phyloP scores from a whole-genome alignment of 371 early-diverging fungal species.

The Nematocida sp. region DNA sequence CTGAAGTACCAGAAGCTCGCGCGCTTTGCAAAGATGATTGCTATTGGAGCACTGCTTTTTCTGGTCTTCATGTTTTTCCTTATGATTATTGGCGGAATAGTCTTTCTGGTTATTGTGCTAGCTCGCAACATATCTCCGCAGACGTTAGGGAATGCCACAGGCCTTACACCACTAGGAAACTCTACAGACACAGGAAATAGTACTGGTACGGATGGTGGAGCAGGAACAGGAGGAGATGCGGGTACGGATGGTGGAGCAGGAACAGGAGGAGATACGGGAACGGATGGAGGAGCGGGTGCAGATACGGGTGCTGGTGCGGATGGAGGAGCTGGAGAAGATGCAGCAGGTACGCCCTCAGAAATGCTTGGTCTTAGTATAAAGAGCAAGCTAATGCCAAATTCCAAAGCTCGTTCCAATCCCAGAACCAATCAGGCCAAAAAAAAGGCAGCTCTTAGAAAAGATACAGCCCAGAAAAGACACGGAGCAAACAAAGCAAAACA shows the following conservation, averaged over 20 bases:
- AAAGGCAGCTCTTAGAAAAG: no score
- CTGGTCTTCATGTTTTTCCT: conserved; percentile 2
- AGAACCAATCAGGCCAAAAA: no score
- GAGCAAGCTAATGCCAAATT: no score
- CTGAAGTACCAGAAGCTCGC: conserved; percentile 59
- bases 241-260: neutral
- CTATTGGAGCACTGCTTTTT: conserved; percentile 22
- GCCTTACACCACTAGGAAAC: neutral
- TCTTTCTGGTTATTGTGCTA: conserved; percentile 12
- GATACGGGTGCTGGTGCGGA: neutral
- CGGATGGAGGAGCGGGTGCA: neutral
- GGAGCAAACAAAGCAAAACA: no score
- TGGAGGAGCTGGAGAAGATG: no score
- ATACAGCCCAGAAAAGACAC: no score
- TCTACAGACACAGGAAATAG: neutral
- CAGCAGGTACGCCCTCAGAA: no score
- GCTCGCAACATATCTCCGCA: neutral
- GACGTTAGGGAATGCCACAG: neutral
- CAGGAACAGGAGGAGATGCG: neutral
- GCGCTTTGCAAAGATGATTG: conserved; percentile 53
- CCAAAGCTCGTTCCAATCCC: no score
- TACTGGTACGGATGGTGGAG: neutral
- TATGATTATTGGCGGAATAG: conserved; percentile 4
- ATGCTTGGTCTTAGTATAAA: no score
- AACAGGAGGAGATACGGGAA: neutral